Base-by-base conservation (phyloP, 1,284 basidiomycete species). In the Thelephora terrestris region DNA sequence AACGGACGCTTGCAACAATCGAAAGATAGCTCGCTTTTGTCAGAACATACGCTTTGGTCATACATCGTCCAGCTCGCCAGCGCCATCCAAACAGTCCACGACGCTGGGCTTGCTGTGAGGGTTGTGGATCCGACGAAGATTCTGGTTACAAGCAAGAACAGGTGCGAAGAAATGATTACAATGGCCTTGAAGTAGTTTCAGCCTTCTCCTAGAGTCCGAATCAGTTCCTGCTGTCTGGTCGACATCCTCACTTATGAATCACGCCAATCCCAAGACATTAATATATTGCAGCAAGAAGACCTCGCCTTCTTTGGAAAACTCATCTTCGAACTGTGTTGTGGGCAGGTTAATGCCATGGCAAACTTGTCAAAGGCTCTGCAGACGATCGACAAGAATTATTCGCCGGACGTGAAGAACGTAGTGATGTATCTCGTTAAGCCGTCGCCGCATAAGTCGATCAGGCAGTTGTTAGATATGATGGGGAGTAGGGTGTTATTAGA, bases 41-140 rank as follows among this genome's bases (percentile, higher is more conserved):
- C 86, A 0, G 96, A 99, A 64, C 74, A 83, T n/a, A 81, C 85
- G 0, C 63, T 99, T 10, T 99, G 96, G 95, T 88, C 86, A 16
- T 99, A 95, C 61, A 79, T 96, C 46, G 79, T 91, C 32, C 95
- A 99, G 65, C 79, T 99, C 47, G 84, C 87, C 2, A 85, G 79
- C 53, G 93, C 90, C 0, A 78, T 99, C 63, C 92, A 87, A 64
- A 78, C 76, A 25, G 82, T 91, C 1, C 96, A 99, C 61, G 84
- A 83, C 42, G 77, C 76, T 1, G 89, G 91, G 0, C 69, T 93
- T 39, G 89, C 94, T 0, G 78, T 92, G 24, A 73, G 92, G 45
- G 83, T 85, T 65, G 69, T 99, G 37, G 93, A 98, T 57, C 78
- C 84, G 5, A 88, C 83, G 44, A 96, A 96, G 69, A 78, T 99